Percentiles rank a stretch among this genome's conserved stretches.
phyloP scores from a whole-genome alignment of 2,329 filamentous ascomycete species.

The Aspergillus sp. region DNA sequence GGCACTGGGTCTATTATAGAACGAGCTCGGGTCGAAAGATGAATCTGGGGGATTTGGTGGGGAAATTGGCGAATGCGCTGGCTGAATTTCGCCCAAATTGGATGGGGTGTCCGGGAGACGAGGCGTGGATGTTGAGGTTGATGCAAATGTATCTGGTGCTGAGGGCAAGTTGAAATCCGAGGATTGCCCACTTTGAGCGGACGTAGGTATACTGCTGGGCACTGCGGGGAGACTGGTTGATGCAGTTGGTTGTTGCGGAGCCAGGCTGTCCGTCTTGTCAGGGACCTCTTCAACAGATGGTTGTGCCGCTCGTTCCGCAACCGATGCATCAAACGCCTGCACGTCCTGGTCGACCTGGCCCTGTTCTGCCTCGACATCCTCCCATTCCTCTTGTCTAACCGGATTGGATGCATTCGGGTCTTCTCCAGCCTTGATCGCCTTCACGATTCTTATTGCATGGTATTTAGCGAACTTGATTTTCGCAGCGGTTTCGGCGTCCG shows the following conservation, averaged over 20 bases:
- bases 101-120: constrained; percentile 27
- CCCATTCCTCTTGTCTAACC: constrained; percentile 47
- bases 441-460: constrained; percentile 83
- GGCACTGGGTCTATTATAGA: constrained; percentile 14
- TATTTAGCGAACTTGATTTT: constrained; percentile 97
- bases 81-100: constrained; percentile 9
- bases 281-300: constrained; percentile 54
- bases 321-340: constrained; percentile 41
- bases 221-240: constrained; percentile 17
- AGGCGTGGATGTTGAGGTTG: constrained; percentile 16
- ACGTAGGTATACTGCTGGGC: constrained; percentile 18
- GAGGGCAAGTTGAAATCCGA: constrained; percentile 31
- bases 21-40: constrained; percentile 14
- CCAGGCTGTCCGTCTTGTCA: constrained; percentile 45
- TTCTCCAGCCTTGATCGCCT: constrained; percentile 79
- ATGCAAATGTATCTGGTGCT: constrained; percentile 29
- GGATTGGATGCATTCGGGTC: constrained; percentile 92
- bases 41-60: constrained; percentile 33
- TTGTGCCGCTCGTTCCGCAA: constrained; percentile 39
- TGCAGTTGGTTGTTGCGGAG: constrained; percentile 20
- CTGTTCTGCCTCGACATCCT: constrained; percentile 42
- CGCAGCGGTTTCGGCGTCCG: constrained; percentile 65
- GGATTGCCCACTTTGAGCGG: constrained; percentile 18
- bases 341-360: constrained; percentile 60
- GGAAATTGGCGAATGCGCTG: constrained; percentile 31